phyloP scores from a whole-genome alignment of 768 basidiomycete genomes.

The Porpolomopsis calyptriformis region DNA sequence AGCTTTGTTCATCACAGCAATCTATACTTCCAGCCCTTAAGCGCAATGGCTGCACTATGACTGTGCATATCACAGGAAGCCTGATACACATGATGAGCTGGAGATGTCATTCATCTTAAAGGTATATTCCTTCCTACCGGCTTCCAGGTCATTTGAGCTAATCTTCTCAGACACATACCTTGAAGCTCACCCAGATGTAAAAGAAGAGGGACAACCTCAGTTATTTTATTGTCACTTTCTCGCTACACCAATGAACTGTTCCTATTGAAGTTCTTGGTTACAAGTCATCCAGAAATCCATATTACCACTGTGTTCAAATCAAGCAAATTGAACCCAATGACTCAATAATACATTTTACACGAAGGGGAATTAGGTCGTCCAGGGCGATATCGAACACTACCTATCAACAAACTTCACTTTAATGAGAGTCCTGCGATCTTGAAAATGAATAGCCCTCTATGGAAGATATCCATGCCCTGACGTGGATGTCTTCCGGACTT shows the following conservation, averaged over 20 bases:
- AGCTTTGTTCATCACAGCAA: too few relatives aligned
- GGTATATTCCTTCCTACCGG: too few relatives aligned
- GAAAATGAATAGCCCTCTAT: background rate
- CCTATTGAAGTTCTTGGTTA: conserved; percentile 13
- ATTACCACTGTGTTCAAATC: background rate
- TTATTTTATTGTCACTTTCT: background rate
- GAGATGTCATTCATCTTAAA: too few relatives aligned
- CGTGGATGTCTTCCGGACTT: conserved; percentile 15
- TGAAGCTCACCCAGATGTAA: too few relatives aligned
- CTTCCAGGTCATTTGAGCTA: too few relatives aligned
- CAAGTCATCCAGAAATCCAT: conserved; percentile 19
- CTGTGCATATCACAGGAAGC: too few relatives aligned
- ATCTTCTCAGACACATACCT: too few relatives aligned
- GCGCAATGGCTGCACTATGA: too few relatives aligned
- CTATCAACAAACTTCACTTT: conserved; percentile 10
- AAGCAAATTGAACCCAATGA: background rate
- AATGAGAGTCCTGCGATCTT: conserved; percentile 3
- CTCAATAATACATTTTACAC: conserved; percentile 1
- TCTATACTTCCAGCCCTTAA: too few relatives aligned
- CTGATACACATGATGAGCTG: too few relatives aligned
- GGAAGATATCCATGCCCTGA: conserved; percentile 11
- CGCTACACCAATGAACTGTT: background rate
- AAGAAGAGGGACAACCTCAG: background rate
- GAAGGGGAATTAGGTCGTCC: conserved; percentile 1
- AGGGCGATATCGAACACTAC: conserved; percentile 14